These are phyloP conservation scores for Phlegmacium glaucopus DNA, from an alignment of 768 basidiomycete genomes.

Conservation along the genomic window DNA sequence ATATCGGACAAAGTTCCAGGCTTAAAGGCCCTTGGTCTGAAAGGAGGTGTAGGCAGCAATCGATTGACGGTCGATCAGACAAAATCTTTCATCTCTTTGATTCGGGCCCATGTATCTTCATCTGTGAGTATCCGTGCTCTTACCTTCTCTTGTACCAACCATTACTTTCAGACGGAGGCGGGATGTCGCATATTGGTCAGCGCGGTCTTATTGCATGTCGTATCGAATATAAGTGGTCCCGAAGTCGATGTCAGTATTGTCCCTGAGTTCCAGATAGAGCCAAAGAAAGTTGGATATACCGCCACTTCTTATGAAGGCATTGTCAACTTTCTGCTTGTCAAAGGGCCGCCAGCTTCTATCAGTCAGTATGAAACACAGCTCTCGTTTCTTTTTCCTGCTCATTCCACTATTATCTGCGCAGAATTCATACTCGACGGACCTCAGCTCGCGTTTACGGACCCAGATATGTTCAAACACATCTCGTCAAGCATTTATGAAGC, in stretches of 20 bases:
- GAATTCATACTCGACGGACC: conserved; percentile 1
- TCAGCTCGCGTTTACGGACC: conserved; percentile 2
- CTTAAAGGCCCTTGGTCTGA: too few relatives aligned
- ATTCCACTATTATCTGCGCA: not conserved
- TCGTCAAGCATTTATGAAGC: not conserved
- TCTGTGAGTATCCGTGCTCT: not conserved
- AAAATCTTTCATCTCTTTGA: not conserved
- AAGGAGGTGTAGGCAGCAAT: too few relatives aligned
- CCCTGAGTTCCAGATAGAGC: not conserved
- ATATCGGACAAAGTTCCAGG: too few relatives aligned
- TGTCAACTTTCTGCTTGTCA: not conserved
- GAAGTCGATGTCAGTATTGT: not conserved
- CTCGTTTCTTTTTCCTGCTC: not conserved
- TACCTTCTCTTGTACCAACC: not conserved
- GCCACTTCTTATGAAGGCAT: not conserved
- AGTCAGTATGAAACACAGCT: not conserved
- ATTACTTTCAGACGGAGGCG: not conserved
- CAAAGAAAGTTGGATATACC: not conserved
- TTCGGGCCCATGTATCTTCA: conserved; percentile 2
- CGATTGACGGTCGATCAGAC: not conserved
- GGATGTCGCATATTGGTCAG: conserved; percentile 1
- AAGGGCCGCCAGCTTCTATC: not conserved
- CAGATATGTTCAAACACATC: conserved; percentile 1
- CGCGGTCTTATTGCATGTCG: not conserved
- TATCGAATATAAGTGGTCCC: conserved; percentile 1